Evolutionary conservation across 768 basidiomycete species (phyloP).

Genomic region (Tulasnella sp.): DNA sequence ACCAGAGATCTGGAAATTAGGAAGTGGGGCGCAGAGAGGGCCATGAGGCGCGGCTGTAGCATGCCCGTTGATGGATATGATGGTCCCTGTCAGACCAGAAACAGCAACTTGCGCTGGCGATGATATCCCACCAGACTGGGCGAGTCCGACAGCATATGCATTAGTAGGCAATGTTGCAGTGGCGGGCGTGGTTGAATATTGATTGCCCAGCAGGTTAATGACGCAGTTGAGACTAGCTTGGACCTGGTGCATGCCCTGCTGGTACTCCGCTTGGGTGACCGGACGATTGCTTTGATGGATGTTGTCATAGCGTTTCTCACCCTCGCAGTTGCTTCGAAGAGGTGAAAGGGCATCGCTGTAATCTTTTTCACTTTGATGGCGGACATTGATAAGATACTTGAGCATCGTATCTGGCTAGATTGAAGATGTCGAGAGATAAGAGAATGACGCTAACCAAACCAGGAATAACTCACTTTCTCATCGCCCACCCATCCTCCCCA

Average conservation of each 20-base stretch:
- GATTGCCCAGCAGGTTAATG: not conserved
- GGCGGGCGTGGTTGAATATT: not conserved
- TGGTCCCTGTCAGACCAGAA: not conserved
- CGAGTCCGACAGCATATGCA: not conserved
- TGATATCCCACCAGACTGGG: not conserved
- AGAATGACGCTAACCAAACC: not conserved
- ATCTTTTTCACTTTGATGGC: not conserved
- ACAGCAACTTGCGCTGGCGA: not conserved
- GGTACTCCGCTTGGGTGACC: not conserved
- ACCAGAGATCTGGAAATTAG: not conserved
- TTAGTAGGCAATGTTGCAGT: not conserved
- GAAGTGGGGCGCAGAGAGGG: not conserved
- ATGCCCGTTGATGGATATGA: not conserved
- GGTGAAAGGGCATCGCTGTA: conserved; percentile 6
- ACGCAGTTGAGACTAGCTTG: not conserved
- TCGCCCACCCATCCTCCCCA: not conserved
- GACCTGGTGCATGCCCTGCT: not conserved
- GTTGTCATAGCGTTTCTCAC: not conserved
- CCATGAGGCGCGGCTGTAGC: not conserved
- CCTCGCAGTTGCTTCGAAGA: not conserved
- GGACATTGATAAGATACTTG: not conserved
- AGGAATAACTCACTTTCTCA: not conserved
- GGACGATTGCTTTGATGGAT: not conserved
- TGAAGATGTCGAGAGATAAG: not conserved
- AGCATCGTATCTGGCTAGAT: not conserved